Conservation (phyloP, 768 basidiomycete species). For the Royoungia palumana region DNA sequence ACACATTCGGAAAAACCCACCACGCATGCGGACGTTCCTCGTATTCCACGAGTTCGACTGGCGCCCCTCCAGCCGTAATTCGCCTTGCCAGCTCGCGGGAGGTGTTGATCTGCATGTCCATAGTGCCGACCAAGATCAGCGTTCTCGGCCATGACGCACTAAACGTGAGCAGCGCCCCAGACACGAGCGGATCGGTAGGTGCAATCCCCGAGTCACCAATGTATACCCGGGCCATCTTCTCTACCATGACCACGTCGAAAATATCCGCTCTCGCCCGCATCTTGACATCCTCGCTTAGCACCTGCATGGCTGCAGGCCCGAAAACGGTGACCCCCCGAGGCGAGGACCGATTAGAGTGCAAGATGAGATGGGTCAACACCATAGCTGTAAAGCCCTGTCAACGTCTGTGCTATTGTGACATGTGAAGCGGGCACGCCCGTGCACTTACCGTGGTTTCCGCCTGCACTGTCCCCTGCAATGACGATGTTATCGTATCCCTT, state of each 20-base stretch:
- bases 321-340: constrained; percentile 56
- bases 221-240: neutral
- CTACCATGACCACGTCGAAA: neutral
- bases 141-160: constrained; percentile 8
- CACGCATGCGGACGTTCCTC: constrained; percentile 10
- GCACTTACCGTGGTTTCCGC: constrained; percentile 12
- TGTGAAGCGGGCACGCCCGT: too few species aligned
- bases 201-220: constrained; percentile 4
- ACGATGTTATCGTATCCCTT: constrained; percentile 12
- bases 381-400: constrained; percentile 6
- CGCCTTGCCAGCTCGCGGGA: constrained; percentile 1
- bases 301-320: constrained; percentile 36
- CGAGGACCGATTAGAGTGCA: constrained; percentile 51
- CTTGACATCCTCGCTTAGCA: constrained; percentile 6
- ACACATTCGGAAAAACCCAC: constrained; percentile 4
- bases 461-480: constrained; percentile 17
- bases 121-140: constrained; percentile 11
- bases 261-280: neutral
- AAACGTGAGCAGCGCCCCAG: constrained; percentile 7
- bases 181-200: constrained; percentile 5
- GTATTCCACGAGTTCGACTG: constrained; percentile 14
- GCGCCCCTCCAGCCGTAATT: neutral
- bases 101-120: constrained; percentile 4
- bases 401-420: too few species aligned
- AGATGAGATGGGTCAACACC: constrained; percentile 26